phyloP scores from a whole-genome alignment of 768 basidiomycete genomes.

The Termitomyces sp. region DNA sequence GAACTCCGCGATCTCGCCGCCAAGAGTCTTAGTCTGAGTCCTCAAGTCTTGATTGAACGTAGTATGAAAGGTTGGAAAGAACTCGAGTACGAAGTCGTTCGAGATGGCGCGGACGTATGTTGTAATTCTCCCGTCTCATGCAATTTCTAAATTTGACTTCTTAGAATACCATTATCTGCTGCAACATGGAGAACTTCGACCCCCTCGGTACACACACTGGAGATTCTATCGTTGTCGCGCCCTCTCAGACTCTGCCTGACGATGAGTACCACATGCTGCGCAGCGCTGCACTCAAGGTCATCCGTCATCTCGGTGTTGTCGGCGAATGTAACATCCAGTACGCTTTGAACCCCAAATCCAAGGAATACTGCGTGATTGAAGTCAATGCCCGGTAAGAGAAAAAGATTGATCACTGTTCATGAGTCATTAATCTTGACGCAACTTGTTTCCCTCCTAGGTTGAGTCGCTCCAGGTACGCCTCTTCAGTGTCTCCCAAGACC shows the following conservation, averaged over 20 bases:
- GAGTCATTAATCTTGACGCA: background rate
- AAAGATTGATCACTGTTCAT: slow-evolving; percentile 1
- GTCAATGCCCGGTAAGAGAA: slow-evolving; percentile 81
- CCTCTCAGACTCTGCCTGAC: slow-evolving; percentile 95
- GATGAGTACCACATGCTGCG: slow-evolving; percentile 99
- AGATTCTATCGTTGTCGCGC: slow-evolving; percentile 98
- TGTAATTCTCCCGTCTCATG: background rate
- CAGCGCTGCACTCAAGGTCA: slow-evolving; percentile 94
- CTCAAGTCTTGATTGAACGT: slow-evolving; percentile 95
- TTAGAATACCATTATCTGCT: slow-evolving; percentile 98
- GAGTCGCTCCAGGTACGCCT: slow-evolving; percentile 72
- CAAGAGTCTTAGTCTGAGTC: slow-evolving; percentile 84
- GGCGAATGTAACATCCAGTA: slow-evolving; percentile 99
- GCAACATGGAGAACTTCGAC: slow-evolving; percentile 99
- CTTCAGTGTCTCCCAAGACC: background rate
- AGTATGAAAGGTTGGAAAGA: slow-evolving; percentile 99
- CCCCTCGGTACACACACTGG: slow-evolving; percentile 98
- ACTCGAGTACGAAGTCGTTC: slow-evolving; percentile 98
- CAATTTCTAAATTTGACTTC: slow-evolving; percentile 7
- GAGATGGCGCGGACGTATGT: slow-evolving; percentile 93
- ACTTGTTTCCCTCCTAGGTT: slow-evolving; percentile 32
- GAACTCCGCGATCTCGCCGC: slow-evolving; percentile 94
- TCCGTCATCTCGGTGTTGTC: slow-evolving; percentile 86
- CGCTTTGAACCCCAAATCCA: slow-evolving; percentile 87
- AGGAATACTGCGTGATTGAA: slow-evolving; percentile 98